These are phyloP conservation scores for Phylloporus sp. DNA, from an alignment of 1,284 basidiomycete species.

Conservation along the genomic window DNA sequence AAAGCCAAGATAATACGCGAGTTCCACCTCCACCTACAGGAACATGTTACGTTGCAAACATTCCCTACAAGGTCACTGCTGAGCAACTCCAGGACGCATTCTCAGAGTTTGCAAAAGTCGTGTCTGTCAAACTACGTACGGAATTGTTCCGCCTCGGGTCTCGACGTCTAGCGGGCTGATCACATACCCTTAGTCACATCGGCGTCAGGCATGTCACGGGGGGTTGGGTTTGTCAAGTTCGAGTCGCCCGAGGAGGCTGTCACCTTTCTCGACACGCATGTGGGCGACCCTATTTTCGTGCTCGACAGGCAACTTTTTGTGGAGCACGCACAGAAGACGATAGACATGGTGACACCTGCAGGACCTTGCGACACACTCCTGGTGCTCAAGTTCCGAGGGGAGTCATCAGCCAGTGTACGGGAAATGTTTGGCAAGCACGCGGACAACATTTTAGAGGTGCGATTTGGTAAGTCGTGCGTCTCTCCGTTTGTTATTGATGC, in stretches of 20 bases:
- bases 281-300: conserved; percentile 47
- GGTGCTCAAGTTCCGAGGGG: conserved; percentile 40
- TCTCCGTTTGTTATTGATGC: not conserved
- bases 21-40: conserved; percentile 23
- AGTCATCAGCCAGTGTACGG: conserved; percentile 23
- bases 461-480: conserved; percentile 27
- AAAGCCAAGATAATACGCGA: not conserved
- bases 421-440: conserved; percentile 29
- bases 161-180: conserved; percentile 7
- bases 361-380: conserved; percentile 46
- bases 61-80: conserved; percentile 47
- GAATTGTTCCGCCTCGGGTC: conserved; percentile 1
- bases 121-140: conserved; percentile 41
- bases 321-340: conserved; percentile 35
- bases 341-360: not conserved
- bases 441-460: conserved; percentile 22
- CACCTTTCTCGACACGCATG: conserved; percentile 38
- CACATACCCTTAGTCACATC: conserved; percentile 27
- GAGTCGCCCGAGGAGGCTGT: conserved; percentile 39
- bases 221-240: conserved; percentile 52
- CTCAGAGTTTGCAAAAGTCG: conserved; percentile 41
- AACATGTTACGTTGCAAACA: conserved; percentile 50
- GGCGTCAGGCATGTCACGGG: conserved; percentile 42
- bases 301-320: conserved; percentile 47
- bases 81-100: conserved; percentile 44